Conservation (phyloP, 768 basidiomycete species). For the Flagelloscypha sp. region DNA sequence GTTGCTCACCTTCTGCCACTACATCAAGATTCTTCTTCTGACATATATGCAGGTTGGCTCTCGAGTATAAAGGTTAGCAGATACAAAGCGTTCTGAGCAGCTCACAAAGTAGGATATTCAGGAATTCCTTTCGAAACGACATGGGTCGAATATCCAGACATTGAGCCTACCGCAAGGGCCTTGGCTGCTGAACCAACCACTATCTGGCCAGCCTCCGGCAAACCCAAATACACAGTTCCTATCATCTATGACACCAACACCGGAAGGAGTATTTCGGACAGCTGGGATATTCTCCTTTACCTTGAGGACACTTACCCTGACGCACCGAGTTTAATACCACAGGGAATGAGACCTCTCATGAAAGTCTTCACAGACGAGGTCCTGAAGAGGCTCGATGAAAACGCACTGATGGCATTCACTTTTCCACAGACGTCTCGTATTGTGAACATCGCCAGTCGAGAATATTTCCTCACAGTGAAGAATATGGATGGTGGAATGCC, state of each 20-base stretch:
- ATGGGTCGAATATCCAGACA: constrained; percentile 46
- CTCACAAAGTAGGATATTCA: too few species aligned
- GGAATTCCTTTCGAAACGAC: constrained; percentile 34
- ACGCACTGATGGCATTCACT: constrained; percentile 6
- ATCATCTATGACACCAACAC: constrained; percentile 41
- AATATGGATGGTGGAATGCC: too few species aligned
- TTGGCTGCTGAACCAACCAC: constrained; percentile 28
- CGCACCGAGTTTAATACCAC: constrained; percentile 30
- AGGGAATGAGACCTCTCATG: constrained; percentile 17
- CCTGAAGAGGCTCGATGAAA: too few species aligned
- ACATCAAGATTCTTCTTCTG: too few species aligned
- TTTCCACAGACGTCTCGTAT: constrained; percentile 9
- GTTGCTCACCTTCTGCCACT: too few species aligned
- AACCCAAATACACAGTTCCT: constrained; percentile 36
- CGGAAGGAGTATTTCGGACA: constrained; percentile 30
- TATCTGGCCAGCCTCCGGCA: constrained; percentile 21
- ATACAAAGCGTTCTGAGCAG: too few species aligned
- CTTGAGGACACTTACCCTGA: constrained; percentile 42
- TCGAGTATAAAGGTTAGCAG: too few species aligned
- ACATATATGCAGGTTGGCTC: too few species aligned
- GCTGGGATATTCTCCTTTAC: constrained; percentile 38
- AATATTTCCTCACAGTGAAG: too few species aligned
- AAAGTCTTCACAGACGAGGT: too few species aligned
- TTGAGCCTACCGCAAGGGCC: constrained; percentile 26
- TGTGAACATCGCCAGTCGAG: constrained; percentile 26